Evolutionary conservation across 306 rosid species (phyloP), one percentile per base, ranked within the genome.

Genomic region (Prunus mume): DNA sequence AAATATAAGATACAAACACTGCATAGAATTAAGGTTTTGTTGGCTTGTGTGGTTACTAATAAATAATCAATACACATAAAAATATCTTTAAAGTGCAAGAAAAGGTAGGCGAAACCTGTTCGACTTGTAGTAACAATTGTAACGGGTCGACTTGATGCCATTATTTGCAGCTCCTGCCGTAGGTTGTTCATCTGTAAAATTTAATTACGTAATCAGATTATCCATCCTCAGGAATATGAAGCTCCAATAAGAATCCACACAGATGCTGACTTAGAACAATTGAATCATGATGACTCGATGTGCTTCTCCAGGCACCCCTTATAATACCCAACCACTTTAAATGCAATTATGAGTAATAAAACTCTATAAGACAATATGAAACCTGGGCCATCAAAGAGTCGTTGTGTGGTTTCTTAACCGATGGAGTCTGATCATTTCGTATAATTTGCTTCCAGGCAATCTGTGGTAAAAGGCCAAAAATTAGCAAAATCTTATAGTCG

Each of bases 331-430:
- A 49, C 66, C 49, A 38, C 60, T 57, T 72, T 54, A 32, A 52
- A 58, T 65, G 71, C 43, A 25, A 73, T 5, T 3, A 58, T 27
- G 10, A 24, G 5, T 28, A 52, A 71, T n/a, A 65, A 69, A 20
- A 61, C 28, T 43, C 0, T 9, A 61, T 41, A 68, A 65, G 15
- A 58, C 67, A 87, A 57, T 28, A 62, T 43, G 68, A 78, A 65
- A 96, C 99, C 99, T 96, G 99, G 68, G 85, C 98, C 83, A 91
- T 57, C 85, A 96, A 85, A 78, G 88, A 80, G 73, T 92, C 96
- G 52, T 74, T 83, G 32, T 64, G 86, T 19, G 98, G 96, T 78
- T 89, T 92, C 79, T 85, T 85, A 66, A 60, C 90, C 20, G 89
- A n/a, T 64, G 89, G 80, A 60, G 88, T 67, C 63, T 89, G 69